A percentile compares a stretch with the other conserved stretches of the same genome.
These are phyloP conservation scores for Cercospora beticola DNA, from an alignment of 2,329 filamentous ascomycete species.

Conservation along the genomic window DNA sequence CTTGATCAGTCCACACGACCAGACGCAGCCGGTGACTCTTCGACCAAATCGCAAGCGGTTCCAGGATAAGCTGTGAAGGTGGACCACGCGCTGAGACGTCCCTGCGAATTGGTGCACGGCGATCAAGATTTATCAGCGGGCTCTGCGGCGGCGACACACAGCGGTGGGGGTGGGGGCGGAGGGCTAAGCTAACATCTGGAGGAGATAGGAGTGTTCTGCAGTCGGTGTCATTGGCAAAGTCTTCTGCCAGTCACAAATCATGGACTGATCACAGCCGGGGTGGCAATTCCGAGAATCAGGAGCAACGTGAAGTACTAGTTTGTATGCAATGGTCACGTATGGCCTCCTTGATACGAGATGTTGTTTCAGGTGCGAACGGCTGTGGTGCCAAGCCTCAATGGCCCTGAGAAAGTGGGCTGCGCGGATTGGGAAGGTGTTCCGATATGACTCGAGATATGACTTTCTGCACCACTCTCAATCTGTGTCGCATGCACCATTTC, in stretches of 20 bases:
- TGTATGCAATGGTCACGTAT: background rate
- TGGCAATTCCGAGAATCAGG: background rate
- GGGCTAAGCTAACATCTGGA: background rate
- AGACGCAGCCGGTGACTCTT: background rate
- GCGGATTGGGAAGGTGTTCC: background rate
- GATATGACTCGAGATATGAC: conserved; percentile 3
- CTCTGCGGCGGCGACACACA: background rate
- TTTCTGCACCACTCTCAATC: background rate
- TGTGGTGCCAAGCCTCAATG: background rate
- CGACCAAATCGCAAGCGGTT: background rate
- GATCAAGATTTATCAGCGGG: background rate
- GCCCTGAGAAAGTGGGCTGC: background rate
- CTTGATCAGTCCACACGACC: background rate
- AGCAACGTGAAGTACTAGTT: background rate
- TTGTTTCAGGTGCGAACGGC: background rate
- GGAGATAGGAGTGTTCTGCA: background rate
- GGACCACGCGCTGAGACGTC: background rate
- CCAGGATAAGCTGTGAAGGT: background rate
- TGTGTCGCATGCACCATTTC: background rate
- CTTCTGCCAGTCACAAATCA: background rate
- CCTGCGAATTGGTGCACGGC: background rate
- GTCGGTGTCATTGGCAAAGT: background rate
- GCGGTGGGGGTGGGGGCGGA: background rate
- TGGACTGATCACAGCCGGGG: background rate
- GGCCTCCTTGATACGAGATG: background rate